phyloP scores from a whole-genome alignment of 2,329 filamentous ascomycete species.

The Trichoderma endophyticum region DNA sequence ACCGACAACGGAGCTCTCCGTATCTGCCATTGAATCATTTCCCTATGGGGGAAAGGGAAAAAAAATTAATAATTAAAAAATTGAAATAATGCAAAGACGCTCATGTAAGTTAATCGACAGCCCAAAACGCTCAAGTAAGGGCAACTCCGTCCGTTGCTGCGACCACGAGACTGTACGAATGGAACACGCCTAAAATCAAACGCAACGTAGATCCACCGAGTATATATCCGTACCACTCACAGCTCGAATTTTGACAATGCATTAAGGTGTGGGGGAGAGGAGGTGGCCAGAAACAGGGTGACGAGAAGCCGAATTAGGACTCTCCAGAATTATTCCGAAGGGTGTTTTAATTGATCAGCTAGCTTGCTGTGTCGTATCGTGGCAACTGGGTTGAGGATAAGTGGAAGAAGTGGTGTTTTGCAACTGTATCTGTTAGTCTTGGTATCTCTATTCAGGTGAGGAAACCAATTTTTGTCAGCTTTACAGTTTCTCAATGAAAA shows the following conservation, averaged over 20 bases:
- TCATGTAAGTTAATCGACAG: not conserved
- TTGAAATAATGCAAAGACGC: not conserved
- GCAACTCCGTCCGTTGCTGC: not conserved
- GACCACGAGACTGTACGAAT: not conserved
- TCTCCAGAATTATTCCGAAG: not conserved
- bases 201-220: not conserved
- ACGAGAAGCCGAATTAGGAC: not conserved
- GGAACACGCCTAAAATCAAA: conserved; percentile 7
- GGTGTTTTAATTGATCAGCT: not conserved
- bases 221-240: conserved; percentile 14
- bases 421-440: not conserved
- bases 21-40: not conserved
- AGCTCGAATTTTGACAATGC: not conserved
- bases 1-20: not conserved
- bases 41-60: not conserved
- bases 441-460: not conserved
- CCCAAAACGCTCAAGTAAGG: not conserved
- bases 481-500: not conserved
- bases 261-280: not conserved
- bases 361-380: not conserved
- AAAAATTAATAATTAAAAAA: not conserved
- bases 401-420: not conserved
- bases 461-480: not conserved
- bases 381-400: not conserved
- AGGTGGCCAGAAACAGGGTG: not conserved